Evolutionary conservation across 2,329 filamentous ascomycete genomes (phyloP).

Genomic region (Alternaria incomplexa): DNA sequence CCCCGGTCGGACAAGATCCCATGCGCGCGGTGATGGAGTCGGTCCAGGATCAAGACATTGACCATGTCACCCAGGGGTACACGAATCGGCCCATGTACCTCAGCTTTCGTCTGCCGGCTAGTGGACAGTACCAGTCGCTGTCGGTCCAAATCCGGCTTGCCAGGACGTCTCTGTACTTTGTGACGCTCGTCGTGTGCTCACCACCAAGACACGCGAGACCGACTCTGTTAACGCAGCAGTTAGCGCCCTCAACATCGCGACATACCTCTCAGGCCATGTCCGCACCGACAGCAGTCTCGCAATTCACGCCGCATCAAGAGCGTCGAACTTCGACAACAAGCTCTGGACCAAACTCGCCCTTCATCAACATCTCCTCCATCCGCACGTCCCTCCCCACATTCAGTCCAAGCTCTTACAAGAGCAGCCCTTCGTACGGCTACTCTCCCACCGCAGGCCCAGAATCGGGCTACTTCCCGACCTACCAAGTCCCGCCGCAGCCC

Average conservation of each 20-base stretch:
- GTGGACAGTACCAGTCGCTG: conserved; percentile 43
- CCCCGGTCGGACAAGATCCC: conserved; percentile 51
- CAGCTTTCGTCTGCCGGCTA: conserved; percentile 46
- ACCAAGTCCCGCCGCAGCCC: conserved; percentile 35
- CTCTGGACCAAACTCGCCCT: conserved; percentile 44
- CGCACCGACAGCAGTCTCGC: conserved; percentile 32
- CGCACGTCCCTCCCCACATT: conserved; percentile 44
- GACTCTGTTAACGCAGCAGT: conserved; percentile 43
- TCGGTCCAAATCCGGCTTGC: conserved; percentile 47
- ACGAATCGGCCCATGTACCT: conserved; percentile 50
- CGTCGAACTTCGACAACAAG: conserved; percentile 41
- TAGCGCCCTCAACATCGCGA: conserved; percentile 40
- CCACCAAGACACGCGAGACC: conserved; percentile 31
- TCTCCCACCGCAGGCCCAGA: conserved; percentile 44
- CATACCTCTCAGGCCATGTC: conserved; percentile 37
- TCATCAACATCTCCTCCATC: conserved; percentile 42
- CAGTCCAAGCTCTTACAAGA: conserved; percentile 43
- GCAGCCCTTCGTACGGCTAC: conserved; percentile 43
- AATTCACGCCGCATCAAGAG: conserved; percentile 35
- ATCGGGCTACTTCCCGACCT: conserved; percentile 41
- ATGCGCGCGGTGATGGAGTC: conserved; percentile 49
- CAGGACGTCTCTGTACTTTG: conserved; percentile 55
- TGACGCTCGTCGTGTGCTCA: conserved; percentile 49
- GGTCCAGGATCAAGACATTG: conserved; percentile 52
- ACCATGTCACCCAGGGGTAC: conserved; percentile 53